These are phyloP conservation scores for Trebouxia gelatinosa DNA, from an alignment of 163 green algal genomes.

Conservation along the genomic window DNA sequence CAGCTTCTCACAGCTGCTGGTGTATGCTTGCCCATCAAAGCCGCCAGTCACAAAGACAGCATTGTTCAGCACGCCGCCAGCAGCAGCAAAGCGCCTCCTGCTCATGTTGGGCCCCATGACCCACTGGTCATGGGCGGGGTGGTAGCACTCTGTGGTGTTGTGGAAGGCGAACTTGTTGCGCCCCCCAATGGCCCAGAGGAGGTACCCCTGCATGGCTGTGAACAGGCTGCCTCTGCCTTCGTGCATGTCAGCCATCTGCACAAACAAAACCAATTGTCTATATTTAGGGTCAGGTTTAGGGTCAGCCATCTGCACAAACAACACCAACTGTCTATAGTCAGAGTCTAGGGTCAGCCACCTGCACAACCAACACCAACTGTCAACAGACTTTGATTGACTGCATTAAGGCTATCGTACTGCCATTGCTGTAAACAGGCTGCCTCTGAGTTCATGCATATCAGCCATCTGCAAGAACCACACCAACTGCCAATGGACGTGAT, in stretches of 20 bases:
- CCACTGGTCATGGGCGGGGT: conserved; percentile 6
- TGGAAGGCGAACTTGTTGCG: conserved; percentile 4
- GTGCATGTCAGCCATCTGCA: conserved; percentile 32
- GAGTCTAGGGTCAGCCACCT: conserved; percentile 31
- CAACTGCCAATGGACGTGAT: too few relatives aligned
- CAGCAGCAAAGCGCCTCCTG: conserved; percentile 28
- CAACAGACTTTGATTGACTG: too few relatives aligned
- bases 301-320: conserved; percentile 23
- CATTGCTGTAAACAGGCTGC: too few relatives aligned
- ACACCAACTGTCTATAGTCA: too few relatives aligned
- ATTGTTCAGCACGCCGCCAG: neutral
- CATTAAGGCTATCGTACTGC: too few relatives aligned
- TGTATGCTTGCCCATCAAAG: conserved; percentile 21
- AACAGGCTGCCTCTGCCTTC: conserved; percentile 5
- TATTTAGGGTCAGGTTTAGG: too few relatives aligned
- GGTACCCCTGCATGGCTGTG: neutral
- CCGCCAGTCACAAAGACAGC: conserved; percentile 35
- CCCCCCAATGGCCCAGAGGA: conserved; percentile 4
- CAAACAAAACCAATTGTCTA: neutral
- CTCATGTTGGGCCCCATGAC: neutral
- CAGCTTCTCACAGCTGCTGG: conserved; percentile 11
- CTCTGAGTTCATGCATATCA: too few relatives aligned
- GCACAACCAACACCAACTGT: neutral
- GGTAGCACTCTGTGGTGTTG: conserved; percentile 21
- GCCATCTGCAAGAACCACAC: too few relatives aligned